Evolutionary conservation across 495 filamentous ascomycete genomes (phyloP).

Genomic region (Apiosordaria backusii): DNA sequence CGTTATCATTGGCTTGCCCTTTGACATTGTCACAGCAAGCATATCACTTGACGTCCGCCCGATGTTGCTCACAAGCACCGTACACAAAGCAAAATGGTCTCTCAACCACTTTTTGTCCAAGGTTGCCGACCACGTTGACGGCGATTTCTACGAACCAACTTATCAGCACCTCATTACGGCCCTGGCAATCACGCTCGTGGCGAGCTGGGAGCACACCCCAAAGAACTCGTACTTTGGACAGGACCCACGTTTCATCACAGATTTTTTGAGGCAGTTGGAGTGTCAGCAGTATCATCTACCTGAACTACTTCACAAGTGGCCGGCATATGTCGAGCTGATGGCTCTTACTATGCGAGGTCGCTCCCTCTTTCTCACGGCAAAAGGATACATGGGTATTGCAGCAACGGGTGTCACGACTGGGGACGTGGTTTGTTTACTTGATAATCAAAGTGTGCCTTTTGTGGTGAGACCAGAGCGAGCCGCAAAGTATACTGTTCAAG

Average conservation of each 20-base stretch:
- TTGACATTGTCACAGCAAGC: not conserved
- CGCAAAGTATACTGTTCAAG: not conserved
- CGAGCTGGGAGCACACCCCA: not conserved
- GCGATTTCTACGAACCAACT: not conserved
- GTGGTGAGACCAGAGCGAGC: not conserved
- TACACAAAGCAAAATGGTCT: not conserved
- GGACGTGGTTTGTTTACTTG: conserved; percentile 10
- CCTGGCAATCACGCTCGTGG: not conserved
- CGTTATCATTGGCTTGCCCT: not conserved
- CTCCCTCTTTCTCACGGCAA: conserved; percentile 1
- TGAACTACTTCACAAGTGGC: conserved; percentile 14
- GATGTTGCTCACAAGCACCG: not conserved
- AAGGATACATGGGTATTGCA: conserved; percentile 4
- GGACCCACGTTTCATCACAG: not conserved
- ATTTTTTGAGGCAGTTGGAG: conserved; percentile 1
- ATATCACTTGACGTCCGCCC: not conserved
- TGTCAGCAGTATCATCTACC: conserved; percentile 4
- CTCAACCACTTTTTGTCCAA: not conserved
- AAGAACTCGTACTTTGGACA: not conserved
- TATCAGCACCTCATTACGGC: not conserved
- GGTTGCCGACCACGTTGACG: not conserved
- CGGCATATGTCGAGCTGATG: conserved; percentile 17
- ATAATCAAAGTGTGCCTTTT: not conserved
- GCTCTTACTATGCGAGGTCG: conserved; percentile 14
- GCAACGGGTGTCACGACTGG: conserved; percentile 21